Evolutionary conservation across 495 filamentous ascomycete genomes (phyloP), one percentile per base, ranked within the genome.

Genomic region (Cudoniella acicularis): DNA sequence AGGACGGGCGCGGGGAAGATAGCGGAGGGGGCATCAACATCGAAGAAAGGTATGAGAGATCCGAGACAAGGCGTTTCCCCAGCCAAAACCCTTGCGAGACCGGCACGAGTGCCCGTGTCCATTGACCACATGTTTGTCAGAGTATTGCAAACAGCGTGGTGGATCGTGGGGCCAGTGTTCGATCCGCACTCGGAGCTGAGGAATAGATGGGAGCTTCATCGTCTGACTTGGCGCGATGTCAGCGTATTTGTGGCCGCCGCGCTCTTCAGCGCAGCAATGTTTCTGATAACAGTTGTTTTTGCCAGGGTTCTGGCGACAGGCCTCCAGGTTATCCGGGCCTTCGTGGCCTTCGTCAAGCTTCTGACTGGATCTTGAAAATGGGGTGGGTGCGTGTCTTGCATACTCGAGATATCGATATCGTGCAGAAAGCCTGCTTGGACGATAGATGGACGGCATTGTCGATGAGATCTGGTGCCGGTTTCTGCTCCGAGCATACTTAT

Each of bases 141-240:
- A 8, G 60, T 69, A 26, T 51, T 63, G 10, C 57, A 57, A 2
- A 59, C 65, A 0, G 63, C 56, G 52, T 74, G 69, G 70, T 53
- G 57, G 11, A 52, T 62, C 25, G 60, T 67, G 1, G 59, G 57
- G 30, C 64, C 64, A n/a, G 66, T 61, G 0, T 72, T 71, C 51
- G 59, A 72, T 26, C 46, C 60, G 26, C 46, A 64, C 1, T 70
- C 69, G 41, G 64, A 63, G 13, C 47, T 72, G 18, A 64, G 67
- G 67, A 66, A 17, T 30, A 61, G 71, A 43, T 66, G 54, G 24
- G 51, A 50, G 18, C 54, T 23, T 41, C 63, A 65, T 11, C 42
- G 63, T 41, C 66, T 59, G 26, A 72, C 67, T 16, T 68, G 60
- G 60, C 55, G 52, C 30, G 70, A 74, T n/a, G 27, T 61, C 1